These are phyloP conservation scores for Trichophyton equinum DNA, from an alignment of 2,329 filamentous ascomycete genomes.

Conservation along the genomic window DNA sequence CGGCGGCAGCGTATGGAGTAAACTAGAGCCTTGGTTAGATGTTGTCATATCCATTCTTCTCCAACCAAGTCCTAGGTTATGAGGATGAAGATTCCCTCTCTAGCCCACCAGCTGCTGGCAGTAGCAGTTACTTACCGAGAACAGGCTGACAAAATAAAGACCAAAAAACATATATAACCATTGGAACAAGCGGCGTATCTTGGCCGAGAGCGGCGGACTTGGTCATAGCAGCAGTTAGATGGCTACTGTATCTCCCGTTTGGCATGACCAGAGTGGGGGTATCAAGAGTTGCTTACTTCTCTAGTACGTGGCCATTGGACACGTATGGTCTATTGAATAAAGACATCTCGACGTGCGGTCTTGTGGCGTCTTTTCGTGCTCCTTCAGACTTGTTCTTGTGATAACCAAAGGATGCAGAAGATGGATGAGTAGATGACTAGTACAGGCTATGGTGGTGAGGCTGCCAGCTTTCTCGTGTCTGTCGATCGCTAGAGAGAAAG, in stretches of 20 bases:
- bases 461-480: not conserved
- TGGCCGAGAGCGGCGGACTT: slow-evolving; percentile 36
- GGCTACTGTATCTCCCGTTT: not conserved
- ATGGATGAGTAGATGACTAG: not conserved
- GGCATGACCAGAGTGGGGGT: not conserved
- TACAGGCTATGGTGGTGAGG: not conserved
- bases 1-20: slow-evolving; percentile 35
- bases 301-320: slow-evolving; percentile 28
- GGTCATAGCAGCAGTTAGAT: not conserved
- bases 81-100: too few relatives aligned
- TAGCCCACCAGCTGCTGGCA: too few relatives aligned
- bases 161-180: slow-evolving; percentile 37
- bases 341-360: not conserved
- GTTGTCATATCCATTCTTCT: not conserved
- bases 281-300: slow-evolving; percentile 17
- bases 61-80: not conserved
- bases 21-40: slow-evolving; percentile 21
- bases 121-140: slow-evolving; percentile 28
- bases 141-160: slow-evolving; percentile 38
- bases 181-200: slow-evolving; percentile 30
- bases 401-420: not conserved
- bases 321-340: slow-evolving; percentile 23
- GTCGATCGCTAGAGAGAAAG: not conserved
- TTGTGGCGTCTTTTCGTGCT: not conserved
- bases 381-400: not conserved